Evolutionary conservation across 305 asterid species (phyloP).

Genomic region (Solanum hybrid): DNA sequence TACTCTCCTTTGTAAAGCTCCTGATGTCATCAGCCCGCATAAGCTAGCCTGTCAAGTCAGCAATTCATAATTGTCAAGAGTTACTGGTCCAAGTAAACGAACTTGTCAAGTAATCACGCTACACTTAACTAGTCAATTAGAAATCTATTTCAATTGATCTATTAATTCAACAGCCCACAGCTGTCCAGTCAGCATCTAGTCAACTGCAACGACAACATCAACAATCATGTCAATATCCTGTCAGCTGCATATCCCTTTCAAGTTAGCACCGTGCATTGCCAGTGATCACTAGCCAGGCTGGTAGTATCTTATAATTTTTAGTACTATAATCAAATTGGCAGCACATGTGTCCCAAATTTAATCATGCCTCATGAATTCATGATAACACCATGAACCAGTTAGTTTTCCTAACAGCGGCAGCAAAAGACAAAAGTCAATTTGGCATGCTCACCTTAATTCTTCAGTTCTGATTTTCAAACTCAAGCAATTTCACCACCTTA

Average conservation of each 20-base stretch:
- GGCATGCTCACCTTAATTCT: neutral
- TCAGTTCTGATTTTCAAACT: neutral
- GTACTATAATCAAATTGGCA: neutral
- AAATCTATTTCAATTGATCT: neutral
- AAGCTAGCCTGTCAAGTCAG: neutral
- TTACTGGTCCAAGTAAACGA: neutral
- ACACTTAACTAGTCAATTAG: neutral
- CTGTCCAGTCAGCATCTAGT: neutral
- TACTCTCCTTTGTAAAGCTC: neutral
- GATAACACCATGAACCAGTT: neutral
- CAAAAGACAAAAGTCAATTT: neutral
- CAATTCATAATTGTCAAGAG: neutral
- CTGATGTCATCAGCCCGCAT: neutral
- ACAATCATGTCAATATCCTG: neutral
- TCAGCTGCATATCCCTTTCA: neutral
- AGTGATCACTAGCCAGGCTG: neutral
- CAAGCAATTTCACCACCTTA: neutral
- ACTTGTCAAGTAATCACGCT: neutral
- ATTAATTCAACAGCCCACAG: neutral
- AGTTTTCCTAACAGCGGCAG: neutral
- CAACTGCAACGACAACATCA: neutral
- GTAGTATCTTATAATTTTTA: neutral
- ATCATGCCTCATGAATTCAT: neutral
- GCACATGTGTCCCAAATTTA: neutral
- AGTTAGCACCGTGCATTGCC: neutral